Evolutionary conservation across 2,329 filamentous ascomycete genomes (phyloP), one percentile per base, ranked within the genome.

Genomic region (Thielaviopsis musarum): DNA sequence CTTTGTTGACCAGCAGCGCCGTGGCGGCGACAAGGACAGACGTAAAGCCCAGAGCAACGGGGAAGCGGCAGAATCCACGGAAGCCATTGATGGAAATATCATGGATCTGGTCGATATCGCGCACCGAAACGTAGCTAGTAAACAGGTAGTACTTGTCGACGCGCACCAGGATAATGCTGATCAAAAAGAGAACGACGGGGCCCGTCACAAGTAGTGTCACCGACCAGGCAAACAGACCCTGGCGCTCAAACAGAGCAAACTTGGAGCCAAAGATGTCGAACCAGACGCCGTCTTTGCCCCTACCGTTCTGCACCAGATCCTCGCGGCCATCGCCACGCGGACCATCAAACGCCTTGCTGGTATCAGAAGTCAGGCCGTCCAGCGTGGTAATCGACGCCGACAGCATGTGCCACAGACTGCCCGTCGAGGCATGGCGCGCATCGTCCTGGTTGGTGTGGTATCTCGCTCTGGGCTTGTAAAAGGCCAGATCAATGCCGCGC

Each of bases 371-470:
- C 52, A 97, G 75, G 1, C 77, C 77, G 66, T 84, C 77, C 22
- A 88, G 82, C 0, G 91, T 93, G 6, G 83, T 80, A 24, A 96
- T 72, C 5, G 90, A 83, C 15, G 84, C 84, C 45, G 88, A 94
- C 45, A 98, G 76, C 93, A 98, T 97, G 69, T 97, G 91, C 91
- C 91, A 97, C 21, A 97, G 71, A 63, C 80, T 83, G 54, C 74
- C 72, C 61, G 71, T 70, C n/a, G 82, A 86, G 0, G 90, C 86
- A 70, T 96, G 89, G 48, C 81, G 81, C 2, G 84, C 77, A 67
- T 95, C 88, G 68, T 98, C 93, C 67, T 95, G 83, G 62, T 88
- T 80, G 0, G 91, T 97, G 68, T 98, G 93, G 67, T 98, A 98
- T 60, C 88, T 77, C 21, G 89, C 80, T 57, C 93, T 80, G 1